Evolutionary conservation across 257 asterid genomes (phyloP).

Genomic region (Solanum piurae): DNA sequence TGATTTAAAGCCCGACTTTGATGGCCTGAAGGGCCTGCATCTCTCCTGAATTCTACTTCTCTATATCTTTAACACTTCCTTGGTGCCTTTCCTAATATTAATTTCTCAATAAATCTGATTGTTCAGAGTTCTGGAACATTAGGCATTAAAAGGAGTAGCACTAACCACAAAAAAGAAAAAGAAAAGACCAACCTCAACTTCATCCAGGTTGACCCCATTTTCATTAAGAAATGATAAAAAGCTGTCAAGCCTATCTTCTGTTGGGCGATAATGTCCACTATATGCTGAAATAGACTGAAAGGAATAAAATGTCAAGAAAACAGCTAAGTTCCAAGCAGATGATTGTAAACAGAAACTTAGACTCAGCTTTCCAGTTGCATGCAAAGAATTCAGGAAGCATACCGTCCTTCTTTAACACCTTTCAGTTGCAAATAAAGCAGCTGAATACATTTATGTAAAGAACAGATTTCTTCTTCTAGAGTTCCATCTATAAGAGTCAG

Average conservation of each 20-base stretch:
- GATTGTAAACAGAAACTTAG: background rate
- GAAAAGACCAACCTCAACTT: constrained; percentile 47
- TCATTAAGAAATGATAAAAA: constrained; percentile 57
- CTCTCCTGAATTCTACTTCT: background rate
- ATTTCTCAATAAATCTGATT: background rate
- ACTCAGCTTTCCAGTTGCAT: background rate
- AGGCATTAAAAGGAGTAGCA: background rate
- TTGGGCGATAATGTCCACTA: constrained; percentile 96
- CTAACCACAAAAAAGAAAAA: background rate
- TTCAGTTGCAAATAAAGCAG: background rate
- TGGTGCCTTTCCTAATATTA: background rate
- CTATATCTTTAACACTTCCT: background rate
- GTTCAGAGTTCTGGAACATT: background rate
- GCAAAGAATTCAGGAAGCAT: background rate
- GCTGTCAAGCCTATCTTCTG: constrained; percentile 61
- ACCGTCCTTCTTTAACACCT: background rate
- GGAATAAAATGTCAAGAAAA: background rate
- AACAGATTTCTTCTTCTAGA: background rate
- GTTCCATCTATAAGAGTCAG: background rate
- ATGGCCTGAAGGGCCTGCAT: background rate
- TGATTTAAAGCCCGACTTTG: background rate
- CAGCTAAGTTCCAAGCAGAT: background rate
- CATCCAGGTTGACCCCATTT: constrained; percentile 58
- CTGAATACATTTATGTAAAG: background rate
- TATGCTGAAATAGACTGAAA: constrained; percentile 77